phyloP scores from a whole-genome alignment of 1,139 yeast species.

The Zygosaccharomyces pseudobailii region DNA sequence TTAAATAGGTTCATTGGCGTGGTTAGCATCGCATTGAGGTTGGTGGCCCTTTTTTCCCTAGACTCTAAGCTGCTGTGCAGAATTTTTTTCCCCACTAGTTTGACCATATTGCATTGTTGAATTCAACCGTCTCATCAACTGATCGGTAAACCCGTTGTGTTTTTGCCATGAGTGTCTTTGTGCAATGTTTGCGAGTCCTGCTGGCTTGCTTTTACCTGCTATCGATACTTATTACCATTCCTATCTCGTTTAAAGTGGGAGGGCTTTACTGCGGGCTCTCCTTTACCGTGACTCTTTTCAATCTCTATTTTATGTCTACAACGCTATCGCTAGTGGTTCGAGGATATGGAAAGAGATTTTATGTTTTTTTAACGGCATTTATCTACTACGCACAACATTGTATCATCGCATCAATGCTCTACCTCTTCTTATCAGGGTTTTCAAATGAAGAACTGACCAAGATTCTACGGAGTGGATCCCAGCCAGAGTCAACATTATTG shows the following conservation, averaged over 20 bases:
- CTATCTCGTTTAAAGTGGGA: slow-evolving; percentile 93
- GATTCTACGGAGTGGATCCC: slow-evolving; percentile 19
- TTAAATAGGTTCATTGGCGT: slow-evolving; percentile 1
- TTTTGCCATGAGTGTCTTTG: slow-evolving; percentile 6
- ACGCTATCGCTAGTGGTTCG: slow-evolving; percentile 59
- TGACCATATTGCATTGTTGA: background rate
- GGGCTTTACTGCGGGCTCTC: slow-evolving; percentile 87
- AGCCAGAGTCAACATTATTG: slow-evolving; percentile 30
- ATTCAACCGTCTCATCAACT: background rate
- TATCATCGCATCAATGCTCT: slow-evolving; percentile 70
- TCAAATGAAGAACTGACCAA: slow-evolving; percentile 25
- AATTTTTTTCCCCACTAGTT: background rate
- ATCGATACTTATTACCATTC: slow-evolving; percentile 75
- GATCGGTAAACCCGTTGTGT: background rate
- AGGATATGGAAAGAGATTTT: slow-evolving; percentile 44
- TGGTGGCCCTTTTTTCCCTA: slow-evolving; percentile 1
- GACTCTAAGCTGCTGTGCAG: background rate
- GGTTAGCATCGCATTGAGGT: background rate
- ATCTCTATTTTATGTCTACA: slow-evolving; percentile 65
- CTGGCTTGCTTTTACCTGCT: slow-evolving; percentile 58
- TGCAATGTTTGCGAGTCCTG: slow-evolving; percentile 30
- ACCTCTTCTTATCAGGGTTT: slow-evolving; percentile 54
- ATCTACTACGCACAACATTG: slow-evolving; percentile 75
- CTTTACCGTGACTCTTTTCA: slow-evolving; percentile 70
- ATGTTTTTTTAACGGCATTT: slow-evolving; percentile 42